A percentile compares a stretch with the other conserved stretches of the same genome.
Conservation (phyloP, 352 stramenopile species). For the Phytophthora ramorum region DNA sequence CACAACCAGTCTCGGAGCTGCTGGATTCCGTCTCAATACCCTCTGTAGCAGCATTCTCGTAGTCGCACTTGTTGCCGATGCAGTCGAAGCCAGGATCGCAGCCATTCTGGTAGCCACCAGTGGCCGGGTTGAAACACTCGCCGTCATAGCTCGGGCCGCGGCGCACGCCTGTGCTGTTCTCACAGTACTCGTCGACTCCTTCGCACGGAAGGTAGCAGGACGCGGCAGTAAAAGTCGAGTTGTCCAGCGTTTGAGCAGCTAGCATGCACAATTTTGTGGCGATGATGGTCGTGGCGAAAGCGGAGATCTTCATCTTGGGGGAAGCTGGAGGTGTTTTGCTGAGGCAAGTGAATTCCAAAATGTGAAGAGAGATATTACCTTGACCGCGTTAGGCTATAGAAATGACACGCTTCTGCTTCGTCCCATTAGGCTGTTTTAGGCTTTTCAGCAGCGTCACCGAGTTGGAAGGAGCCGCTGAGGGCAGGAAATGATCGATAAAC, state of each 20-base stretch:
- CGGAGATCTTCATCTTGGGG: conserved; percentile 17
- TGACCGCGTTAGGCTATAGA: too few relatives aligned
- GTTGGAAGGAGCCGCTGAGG: too few relatives aligned
- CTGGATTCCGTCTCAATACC: not conserved
- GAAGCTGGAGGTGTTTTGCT: not conserved
- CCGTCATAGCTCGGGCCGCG: conserved; percentile 19
- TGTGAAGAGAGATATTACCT: too few relatives aligned
- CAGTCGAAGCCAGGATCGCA: conserved; percentile 29
- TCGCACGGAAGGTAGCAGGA: conserved; percentile 27
- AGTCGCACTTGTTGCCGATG: conserved; percentile 30
- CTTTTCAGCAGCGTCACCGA: not conserved
- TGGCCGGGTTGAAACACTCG: conserved; percentile 26
- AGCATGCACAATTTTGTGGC: not conserved
- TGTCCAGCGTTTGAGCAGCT: conserved; percentile 6
- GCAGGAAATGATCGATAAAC: too few relatives aligned
- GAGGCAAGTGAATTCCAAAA: conserved; percentile 12
- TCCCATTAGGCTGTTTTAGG: conserved; percentile 4
- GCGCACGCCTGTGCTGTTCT: conserved; percentile 15
- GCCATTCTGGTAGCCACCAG: conserved; percentile 14
- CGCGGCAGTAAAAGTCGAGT: conserved; percentile 1
- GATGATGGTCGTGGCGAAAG: conserved; percentile 3
- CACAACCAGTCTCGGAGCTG: conserved; percentile 6
- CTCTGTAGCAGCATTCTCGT: not conserved
- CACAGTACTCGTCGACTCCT: conserved; percentile 37
- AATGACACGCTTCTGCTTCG: conserved; percentile 3